A percentile compares a stretch with the other conserved stretches of the same genome.
phyloP scores from a whole-genome alignment of 768 basidiomycete species.

The Amanita polypyramis region DNA sequence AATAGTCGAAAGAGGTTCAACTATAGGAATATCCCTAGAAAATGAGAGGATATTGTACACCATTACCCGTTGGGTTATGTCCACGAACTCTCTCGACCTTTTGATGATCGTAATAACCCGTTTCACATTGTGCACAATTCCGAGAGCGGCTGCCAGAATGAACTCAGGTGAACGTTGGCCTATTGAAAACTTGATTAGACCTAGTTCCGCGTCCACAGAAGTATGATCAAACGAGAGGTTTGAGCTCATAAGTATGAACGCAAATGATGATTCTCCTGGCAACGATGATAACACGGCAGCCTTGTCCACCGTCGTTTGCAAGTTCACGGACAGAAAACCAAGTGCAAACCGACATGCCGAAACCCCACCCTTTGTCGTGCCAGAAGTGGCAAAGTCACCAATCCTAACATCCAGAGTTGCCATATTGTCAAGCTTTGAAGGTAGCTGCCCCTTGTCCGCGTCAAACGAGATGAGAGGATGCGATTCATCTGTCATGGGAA shows the following conservation, averaged over 20 bases:
- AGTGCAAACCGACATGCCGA: constrained; percentile 15
- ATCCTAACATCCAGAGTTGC: constrained; percentile 17
- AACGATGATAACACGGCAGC: constrained; percentile 16
- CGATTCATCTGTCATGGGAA: constrained; percentile 26
- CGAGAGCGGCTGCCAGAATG: constrained; percentile 22
- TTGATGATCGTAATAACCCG: constrained; percentile 17
- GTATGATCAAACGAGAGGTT: constrained; percentile 5
- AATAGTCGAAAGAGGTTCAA: constrained; percentile 74
- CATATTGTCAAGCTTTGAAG: constrained; percentile 22
- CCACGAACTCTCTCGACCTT: constrained; percentile 20
- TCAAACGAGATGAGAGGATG: constrained; percentile 17
- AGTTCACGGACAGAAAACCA: constrained; percentile 12
- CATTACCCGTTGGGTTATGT: constrained; percentile 24
- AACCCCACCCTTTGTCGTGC: constrained; percentile 11
- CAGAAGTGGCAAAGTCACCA: constrained; percentile 14
- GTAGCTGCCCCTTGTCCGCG: constrained; percentile 10
- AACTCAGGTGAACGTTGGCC: constrained; percentile 35
- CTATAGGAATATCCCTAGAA: constrained; percentile 37
- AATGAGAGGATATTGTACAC: constrained; percentile 38
- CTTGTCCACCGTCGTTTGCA: constrained; percentile 24
- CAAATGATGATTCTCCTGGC: constrained; percentile 18
- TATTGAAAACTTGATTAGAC: constrained; percentile 16
- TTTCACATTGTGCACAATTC: constrained; percentile 16
- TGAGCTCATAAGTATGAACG: constrained; percentile 12
- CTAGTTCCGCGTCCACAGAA: constrained; percentile 11